Evolutionary conservation across 129 eudicot genomes (phyloP).

Genomic region (Oenanthe sinensis): DNA sequence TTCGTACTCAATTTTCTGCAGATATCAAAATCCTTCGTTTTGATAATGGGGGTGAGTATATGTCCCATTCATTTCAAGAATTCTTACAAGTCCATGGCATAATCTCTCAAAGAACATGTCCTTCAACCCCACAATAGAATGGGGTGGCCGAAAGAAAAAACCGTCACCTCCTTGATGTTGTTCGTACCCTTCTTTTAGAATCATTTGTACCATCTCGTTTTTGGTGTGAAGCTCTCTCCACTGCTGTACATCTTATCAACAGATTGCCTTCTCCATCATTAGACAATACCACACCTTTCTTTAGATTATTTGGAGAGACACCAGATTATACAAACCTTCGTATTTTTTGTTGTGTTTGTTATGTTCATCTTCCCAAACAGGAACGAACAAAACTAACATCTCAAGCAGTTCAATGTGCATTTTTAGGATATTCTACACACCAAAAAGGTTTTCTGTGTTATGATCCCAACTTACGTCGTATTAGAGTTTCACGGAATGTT

Average conservation of each 20-base stretch:
- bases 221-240: neutral
- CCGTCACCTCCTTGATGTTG: neutral
- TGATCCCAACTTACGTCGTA: neutral
- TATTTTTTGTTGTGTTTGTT: neutral
- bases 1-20: neutral
- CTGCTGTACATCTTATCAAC: neutral
- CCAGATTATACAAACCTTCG: neutral
- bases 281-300: neutral
- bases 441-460: conserved; percentile 5
- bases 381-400: conserved; percentile 12
- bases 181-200: neutral
- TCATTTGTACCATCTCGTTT: neutral
- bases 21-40: neutral
- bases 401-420: conserved; percentile 8
- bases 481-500: conserved; percentile 7
- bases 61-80: neutral
- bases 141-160: neutral
- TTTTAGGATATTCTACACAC: conserved; percentile 5
- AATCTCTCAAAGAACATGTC: neutral
- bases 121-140: neutral
- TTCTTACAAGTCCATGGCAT: neutral
- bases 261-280: neutral
- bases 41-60: neutral
- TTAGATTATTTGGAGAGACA: neutral
- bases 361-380: conserved; percentile 1